phyloP scores from a whole-genome alignment of 2,329 filamentous ascomycete species.

The Corinectria fuckeliana region DNA sequence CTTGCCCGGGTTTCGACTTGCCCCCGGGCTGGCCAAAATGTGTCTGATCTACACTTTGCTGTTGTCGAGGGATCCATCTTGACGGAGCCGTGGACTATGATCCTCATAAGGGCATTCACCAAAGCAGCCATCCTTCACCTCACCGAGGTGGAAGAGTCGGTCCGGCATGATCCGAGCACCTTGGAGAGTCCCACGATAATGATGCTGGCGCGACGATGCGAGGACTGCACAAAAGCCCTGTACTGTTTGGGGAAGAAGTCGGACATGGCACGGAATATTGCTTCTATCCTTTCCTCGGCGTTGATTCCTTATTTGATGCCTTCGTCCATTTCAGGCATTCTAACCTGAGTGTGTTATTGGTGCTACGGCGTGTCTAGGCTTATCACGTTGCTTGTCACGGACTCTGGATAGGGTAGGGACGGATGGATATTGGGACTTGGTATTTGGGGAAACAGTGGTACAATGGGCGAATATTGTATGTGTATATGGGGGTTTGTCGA shows the following conservation, averaged over 20 bases:
- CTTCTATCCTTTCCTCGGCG: constrained; percentile 34
- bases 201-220: constrained; percentile 46
- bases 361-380: constrained; percentile 6
- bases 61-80: constrained; percentile 62
- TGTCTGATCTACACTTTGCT: constrained; percentile 57
- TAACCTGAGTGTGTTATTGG: constrained; percentile 25
- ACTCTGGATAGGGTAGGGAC: neutral
- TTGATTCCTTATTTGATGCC: constrained; percentile 35
- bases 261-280: constrained; percentile 49
- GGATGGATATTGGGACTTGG: constrained; percentile 9
- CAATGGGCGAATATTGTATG: neutral
- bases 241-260: constrained; percentile 63
- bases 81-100: constrained; percentile 65
- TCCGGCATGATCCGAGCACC: constrained; percentile 33
- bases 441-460: neutral
- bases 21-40: constrained; percentile 34
- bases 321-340: constrained; percentile 24
- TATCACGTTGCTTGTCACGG: neutral
- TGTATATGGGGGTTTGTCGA: neutral
- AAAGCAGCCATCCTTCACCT: constrained; percentile 52
- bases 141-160: constrained; percentile 40
- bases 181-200: constrained; percentile 31
- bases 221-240: constrained; percentile 59
- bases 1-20: constrained; percentile 55
- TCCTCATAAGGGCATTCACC: constrained; percentile 60